phyloP scores from a whole-genome alignment of 495 filamentous ascomycete species.

The Trichoderma gamsii region DNA sequence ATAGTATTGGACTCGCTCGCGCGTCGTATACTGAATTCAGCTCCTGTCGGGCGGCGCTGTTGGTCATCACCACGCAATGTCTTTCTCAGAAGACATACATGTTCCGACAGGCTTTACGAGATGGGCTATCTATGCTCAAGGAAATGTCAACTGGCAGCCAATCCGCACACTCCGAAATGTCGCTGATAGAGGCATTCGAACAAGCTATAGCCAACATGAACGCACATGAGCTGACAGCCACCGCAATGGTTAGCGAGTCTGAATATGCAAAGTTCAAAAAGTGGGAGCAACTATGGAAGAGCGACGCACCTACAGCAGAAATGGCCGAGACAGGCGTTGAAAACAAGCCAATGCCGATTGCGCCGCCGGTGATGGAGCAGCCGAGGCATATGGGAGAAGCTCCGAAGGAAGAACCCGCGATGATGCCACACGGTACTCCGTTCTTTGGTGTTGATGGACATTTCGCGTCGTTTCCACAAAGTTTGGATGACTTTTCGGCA shows the following conservation, averaged over 20 bases:
- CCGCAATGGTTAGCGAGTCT: constrained; percentile 27
- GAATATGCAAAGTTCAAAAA: constrained; percentile 48
- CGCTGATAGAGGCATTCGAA: constrained; percentile 48
- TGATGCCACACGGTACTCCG: background rate
- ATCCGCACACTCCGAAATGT: constrained; percentile 45
- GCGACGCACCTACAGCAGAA: constrained; percentile 19
- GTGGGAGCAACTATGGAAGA: constrained; percentile 50
- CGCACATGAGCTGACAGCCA: constrained; percentile 29
- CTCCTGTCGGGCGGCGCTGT: constrained; percentile 44
- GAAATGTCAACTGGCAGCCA: constrained; percentile 48
- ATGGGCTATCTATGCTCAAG: constrained; percentile 45
- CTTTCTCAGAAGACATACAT: constrained; percentile 44
- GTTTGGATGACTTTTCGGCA: constrained; percentile 2
- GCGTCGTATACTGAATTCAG: constrained; percentile 49
- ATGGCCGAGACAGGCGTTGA: background rate
- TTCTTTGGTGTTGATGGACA: constrained; percentile 2
- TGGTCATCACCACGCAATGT: constrained; percentile 45
- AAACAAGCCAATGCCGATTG: background rate
- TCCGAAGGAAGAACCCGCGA: background rate
- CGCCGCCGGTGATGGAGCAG: background rate
- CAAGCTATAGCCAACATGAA: constrained; percentile 36
- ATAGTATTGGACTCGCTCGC: constrained; percentile 44
- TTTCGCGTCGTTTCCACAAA: constrained; percentile 4
- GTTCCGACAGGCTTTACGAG: constrained; percentile 39
- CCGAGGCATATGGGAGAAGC: background rate